These are phyloP conservation scores for Akanthomyces uredinophilus DNA, from an alignment of 2,329 filamentous ascomycete species.

Conservation along the genomic window DNA sequence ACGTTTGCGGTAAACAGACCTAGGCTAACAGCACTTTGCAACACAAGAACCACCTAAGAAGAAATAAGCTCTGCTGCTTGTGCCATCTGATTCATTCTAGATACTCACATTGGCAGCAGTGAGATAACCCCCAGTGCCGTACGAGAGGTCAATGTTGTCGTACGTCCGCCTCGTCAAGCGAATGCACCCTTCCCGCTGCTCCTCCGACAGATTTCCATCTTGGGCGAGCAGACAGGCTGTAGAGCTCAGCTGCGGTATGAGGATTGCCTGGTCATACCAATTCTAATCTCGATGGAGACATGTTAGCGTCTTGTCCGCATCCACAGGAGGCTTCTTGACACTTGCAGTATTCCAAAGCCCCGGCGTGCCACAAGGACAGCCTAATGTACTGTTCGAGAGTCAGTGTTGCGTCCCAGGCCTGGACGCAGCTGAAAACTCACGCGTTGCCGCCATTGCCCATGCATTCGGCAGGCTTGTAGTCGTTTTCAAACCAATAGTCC, in stretches of 20 bases:
- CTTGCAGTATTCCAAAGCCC: slow-evolving; percentile 21
- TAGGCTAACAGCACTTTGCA: slow-evolving; percentile 22
- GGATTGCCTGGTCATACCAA: slow-evolving; percentile 22
- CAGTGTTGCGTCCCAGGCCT: background rate
- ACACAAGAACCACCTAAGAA: slow-evolving; percentile 19
- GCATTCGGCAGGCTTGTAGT: slow-evolving; percentile 19
- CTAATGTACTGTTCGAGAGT: background rate
- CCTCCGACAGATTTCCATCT: slow-evolving; percentile 17
- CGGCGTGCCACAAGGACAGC: slow-evolving; percentile 19
- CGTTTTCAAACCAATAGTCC: slow-evolving; percentile 23
- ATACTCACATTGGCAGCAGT: slow-evolving; percentile 21
- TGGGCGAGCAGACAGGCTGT: slow-evolving; percentile 19
- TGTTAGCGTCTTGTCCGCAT: background rate
- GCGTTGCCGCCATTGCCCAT: slow-evolving; percentile 20
- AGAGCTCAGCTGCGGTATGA: slow-evolving; percentile 22
- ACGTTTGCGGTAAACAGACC: slow-evolving; percentile 20
- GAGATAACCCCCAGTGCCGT: slow-evolving; percentile 19
- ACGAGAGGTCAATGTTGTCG: slow-evolving; percentile 18
- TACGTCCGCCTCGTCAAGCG: slow-evolving; percentile 20
- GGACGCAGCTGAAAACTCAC: slow-evolving; percentile 1
- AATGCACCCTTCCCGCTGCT: slow-evolving; percentile 18
- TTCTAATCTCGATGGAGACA: slow-evolving; percentile 15
- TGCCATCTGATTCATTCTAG: fast-evolving
- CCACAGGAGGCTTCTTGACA: background rate
- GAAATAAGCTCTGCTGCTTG: background rate